Evolutionary conservation across 306 rosid genomes (phyloP), one percentile per base, ranked within the genome.

Genomic region (Inga laurina): DNA sequence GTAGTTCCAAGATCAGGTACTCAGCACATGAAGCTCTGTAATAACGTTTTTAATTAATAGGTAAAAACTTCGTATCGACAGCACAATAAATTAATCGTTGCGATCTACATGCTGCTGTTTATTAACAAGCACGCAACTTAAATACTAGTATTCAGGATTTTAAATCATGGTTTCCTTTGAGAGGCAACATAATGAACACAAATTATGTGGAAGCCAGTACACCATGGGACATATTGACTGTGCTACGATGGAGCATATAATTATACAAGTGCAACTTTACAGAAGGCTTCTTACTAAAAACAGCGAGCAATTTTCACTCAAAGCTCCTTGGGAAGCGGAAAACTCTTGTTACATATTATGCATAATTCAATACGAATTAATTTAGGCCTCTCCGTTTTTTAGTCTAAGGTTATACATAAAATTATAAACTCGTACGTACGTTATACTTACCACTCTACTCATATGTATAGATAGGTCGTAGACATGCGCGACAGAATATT

Each of bases 111-210:
- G 70, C 70, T 66, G 56, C 80, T 72, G 68, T 77, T 81, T 41
- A 49, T 77, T 75, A 41, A 14, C 73, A 48, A 48, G 56, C 74
- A 68, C 61, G 54, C 68, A 77, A 76, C 77, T 2, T 22, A 73
- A 76, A 57, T 57, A 22, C 22, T 49, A 10, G 24, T 65, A 15
- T 34, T 32, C 18, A 44, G 19, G 13, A 45, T 10, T 1, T 10
- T 22, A 22, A 65, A 44, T 45, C 22, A 64, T 9, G 45, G 4
- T 10, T 52, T 65, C 15, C 12, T 62, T 64, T 43, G 30, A 59
- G 16, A 41, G 49, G 39, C 43, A 39, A 39, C 1, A 39, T 57
- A 43, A 8, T 24, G 7, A 56, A 35, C 24, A 74, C 64, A 51
- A 51, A 22, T 77, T 48, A 22, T 59, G 79, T 3, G 11, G 56